A percentile compares a stretch with the other conserved stretches of the same genome.
Evolutionary conservation across 345 rosid species (phyloP).

Genomic region (Aquilaria malaccensis): DNA sequence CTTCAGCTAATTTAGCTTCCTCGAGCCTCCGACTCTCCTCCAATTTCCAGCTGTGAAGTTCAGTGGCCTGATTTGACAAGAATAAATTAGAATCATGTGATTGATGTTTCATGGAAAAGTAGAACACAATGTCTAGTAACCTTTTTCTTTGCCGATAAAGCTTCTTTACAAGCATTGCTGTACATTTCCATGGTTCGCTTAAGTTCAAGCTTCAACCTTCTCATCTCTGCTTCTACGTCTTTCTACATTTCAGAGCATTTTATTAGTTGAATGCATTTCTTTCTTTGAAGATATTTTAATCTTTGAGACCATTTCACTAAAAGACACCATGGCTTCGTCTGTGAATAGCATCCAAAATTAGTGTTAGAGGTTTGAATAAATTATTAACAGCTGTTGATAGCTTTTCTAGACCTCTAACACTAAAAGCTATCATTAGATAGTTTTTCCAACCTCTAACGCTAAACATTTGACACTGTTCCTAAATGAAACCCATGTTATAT

Average conservation of each 20-base stretch:
- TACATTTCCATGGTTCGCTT: conserved; percentile 93
- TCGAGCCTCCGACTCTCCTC: conserved; percentile 63
- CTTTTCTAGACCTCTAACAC: too few relatives aligned
- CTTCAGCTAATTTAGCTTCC: conserved; percentile 69
- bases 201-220: conserved; percentile 74
- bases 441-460: too few relatives aligned
- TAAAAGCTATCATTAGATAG: too few relatives aligned
- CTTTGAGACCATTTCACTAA: too few relatives aligned
- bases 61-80: conserved; percentile 44
- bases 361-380: too few relatives aligned
- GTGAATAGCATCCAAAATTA: too few relatives aligned
- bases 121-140: conserved; percentile 21
- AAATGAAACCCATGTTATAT: background rate
- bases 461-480: too few relatives aligned
- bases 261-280: too few relatives aligned
- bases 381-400: too few relatives aligned
- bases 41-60: conserved; percentile 60
- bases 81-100: background rate
- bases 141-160: conserved; percentile 64
- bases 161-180: conserved; percentile 86
- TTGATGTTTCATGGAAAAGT: too few relatives aligned
- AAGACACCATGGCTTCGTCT: too few relatives aligned
- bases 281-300: too few relatives aligned
- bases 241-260: conserved; percentile 28
- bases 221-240: conserved; percentile 81